Evolutionary conservation across 768 basidiomycete species (phyloP).

Genomic region (Tulasnella sp.): DNA sequence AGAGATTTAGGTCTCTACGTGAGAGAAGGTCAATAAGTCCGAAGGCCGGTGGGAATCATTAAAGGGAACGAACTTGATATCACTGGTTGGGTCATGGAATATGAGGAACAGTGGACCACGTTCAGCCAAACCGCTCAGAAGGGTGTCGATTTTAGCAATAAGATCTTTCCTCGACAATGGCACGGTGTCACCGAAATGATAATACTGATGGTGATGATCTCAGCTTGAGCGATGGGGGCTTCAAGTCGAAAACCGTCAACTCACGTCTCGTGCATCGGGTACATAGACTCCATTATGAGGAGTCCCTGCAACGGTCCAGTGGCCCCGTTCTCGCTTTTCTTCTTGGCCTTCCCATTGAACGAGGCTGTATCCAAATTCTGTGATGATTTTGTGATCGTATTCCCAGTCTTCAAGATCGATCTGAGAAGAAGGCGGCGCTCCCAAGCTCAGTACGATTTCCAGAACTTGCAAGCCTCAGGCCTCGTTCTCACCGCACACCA

Average conservation of each 20-base stretch:
- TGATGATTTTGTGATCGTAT: conserved; percentile 57
- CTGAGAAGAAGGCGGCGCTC: background rate
- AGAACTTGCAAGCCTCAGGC: background rate
- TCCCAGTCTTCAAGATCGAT: conserved; percentile 81
- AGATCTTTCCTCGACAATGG: conserved; percentile 45
- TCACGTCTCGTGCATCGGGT: conserved; percentile 51
- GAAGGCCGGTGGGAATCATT: conserved; percentile 9
- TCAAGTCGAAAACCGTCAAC: conserved; percentile 18
- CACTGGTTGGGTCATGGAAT: conserved; percentile 71
- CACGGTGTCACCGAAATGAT: conserved; percentile 57
- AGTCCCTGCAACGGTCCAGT: conserved; percentile 51
- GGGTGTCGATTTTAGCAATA: background rate
- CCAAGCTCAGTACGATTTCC: background rate
- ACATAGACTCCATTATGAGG: conserved; percentile 60
- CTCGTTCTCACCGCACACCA: conserved; percentile 53
- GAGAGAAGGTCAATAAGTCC: background rate
- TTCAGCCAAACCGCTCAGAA: conserved; percentile 36
- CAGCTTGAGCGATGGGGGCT: background rate
- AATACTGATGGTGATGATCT: conserved; percentile 40
- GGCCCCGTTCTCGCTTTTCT: conserved; percentile 42
- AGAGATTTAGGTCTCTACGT: background rate
- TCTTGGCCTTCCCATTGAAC: conserved; percentile 50
- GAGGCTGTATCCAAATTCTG: conserved; percentile 74
- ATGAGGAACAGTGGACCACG: conserved; percentile 64
- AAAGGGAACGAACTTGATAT: conserved; percentile 51